A percentile compares a stretch with the other conserved stretches of the same genome.
These are phyloP conservation scores for Pleoardoris graminearum DNA, from an alignment of 2,329 filamentous ascomycete genomes.

Conservation along the genomic window DNA sequence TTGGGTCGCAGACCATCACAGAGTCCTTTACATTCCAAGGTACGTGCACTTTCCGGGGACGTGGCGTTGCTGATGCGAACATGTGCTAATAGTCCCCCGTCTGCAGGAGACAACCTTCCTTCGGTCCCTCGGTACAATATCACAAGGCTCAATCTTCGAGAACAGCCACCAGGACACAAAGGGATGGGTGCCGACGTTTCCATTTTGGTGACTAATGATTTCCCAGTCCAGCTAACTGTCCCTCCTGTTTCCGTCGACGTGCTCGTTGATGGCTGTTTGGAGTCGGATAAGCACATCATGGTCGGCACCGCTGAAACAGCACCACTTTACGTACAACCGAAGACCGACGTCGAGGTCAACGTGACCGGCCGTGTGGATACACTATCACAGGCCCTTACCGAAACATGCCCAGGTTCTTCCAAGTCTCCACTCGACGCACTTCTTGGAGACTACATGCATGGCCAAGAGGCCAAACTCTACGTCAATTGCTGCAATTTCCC, in stretches of 20 bases:
- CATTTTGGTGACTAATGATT: constrained; percentile 72
- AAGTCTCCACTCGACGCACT: constrained; percentile 84
- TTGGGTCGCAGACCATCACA: constrained; percentile 76
- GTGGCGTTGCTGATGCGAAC: constrained; percentile 55
- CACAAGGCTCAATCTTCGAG: constrained; percentile 75
- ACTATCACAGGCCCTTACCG: constrained; percentile 73
- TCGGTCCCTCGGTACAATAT: constrained; percentile 81
- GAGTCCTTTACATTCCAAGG: constrained; percentile 81
- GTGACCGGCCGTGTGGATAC: constrained; percentile 72
- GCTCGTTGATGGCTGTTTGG: constrained; percentile 78
- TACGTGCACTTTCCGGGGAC: constrained; percentile 58
- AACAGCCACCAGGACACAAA: constrained; percentile 61
- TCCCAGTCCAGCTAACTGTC: constrained; percentile 74
- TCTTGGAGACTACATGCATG: constrained; percentile 78
- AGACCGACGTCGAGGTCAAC: constrained; percentile 67
- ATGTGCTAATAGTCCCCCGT: constrained; percentile 15
- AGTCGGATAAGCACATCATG: constrained; percentile 71
- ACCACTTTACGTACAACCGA: constrained; percentile 68
- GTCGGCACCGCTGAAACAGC: constrained; percentile 76
- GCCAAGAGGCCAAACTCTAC: constrained; percentile 76
- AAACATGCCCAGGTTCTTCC: constrained; percentile 72
- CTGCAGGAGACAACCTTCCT: constrained; percentile 65
- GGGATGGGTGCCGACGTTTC: constrained; percentile 82
- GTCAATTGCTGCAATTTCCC: constrained; percentile 76
- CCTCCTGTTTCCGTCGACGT: constrained; percentile 84